Evolutionary conservation across 306 rosid genomes (phyloP).

Genomic region (Vigna radiata): DNA sequence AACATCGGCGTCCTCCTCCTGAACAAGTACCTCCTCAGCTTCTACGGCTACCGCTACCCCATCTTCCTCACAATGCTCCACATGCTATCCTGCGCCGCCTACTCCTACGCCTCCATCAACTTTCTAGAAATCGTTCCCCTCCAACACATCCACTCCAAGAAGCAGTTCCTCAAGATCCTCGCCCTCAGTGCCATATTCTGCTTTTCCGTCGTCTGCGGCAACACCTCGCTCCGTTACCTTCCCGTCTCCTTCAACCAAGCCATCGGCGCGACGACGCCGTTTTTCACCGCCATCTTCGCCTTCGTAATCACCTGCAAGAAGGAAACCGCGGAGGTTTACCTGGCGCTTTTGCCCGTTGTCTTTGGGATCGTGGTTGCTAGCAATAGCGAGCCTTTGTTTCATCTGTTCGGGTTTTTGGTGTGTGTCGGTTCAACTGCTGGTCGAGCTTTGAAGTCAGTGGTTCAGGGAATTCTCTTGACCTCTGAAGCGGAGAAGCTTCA

Average conservation of each 20-base stretch:
- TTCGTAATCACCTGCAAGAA: constrained; percentile 77
- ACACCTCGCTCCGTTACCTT: constrained; percentile 84
- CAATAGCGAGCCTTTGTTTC: constrained; percentile 84
- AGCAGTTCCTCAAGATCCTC: constrained; percentile 81
- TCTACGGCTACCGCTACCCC: constrained; percentile 83
- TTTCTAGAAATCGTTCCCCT: constrained; percentile 78
- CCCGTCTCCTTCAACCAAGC: constrained; percentile 95
- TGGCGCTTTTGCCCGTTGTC: constrained; percentile 82
- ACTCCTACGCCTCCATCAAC: constrained; percentile 65
- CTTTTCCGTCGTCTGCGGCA: constrained; percentile 95
- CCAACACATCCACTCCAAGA: constrained; percentile 75
- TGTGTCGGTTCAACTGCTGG: constrained; percentile 93
- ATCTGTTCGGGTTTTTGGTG: constrained; percentile 77
- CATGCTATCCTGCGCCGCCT: constrained; percentile 85
- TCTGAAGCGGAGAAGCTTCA: constrained; percentile 92
- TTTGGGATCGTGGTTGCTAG: constrained; percentile 82
- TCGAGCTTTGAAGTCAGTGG: constrained; percentile 86
- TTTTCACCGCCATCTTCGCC: constrained; percentile 86
- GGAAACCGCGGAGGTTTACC: constrained; percentile 75
- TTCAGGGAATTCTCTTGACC: constrained; percentile 79
- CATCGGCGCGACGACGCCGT: constrained; percentile 92
- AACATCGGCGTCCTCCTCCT: constrained; percentile 93
- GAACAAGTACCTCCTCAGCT: constrained; percentile 91
- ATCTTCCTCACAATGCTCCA: constrained; percentile 96
- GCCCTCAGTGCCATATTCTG: constrained; percentile 81